Evolutionary conservation across 2,329 filamentous ascomycete genomes (phyloP).

Genomic region (Elsinoe necatrix): DNA sequence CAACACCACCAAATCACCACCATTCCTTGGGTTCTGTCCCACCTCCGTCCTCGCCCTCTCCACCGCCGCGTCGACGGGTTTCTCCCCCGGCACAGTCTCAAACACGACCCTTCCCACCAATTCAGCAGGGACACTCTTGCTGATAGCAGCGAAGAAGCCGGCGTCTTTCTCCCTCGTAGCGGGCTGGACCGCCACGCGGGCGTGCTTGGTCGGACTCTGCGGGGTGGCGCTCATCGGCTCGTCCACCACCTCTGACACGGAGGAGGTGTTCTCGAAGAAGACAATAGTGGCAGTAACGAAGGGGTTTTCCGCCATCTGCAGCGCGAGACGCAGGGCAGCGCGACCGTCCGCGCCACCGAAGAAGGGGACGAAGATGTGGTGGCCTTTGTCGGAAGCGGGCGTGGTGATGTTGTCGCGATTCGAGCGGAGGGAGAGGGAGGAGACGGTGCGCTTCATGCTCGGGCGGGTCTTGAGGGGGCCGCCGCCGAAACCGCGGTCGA

Average conservation of each 20-base stretch:
- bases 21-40: conserved; percentile 53
- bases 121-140: conserved; percentile 46
- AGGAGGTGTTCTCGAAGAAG: conserved; percentile 41
- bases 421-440: conserved; percentile 53
- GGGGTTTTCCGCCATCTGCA: conserved; percentile 74
- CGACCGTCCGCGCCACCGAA: conserved; percentile 77
- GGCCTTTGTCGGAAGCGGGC: conserved; percentile 58
- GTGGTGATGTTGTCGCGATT: conserved; percentile 47
- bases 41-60: conserved; percentile 51
- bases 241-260: conserved; percentile 13
- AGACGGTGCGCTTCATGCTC: conserved; percentile 42
- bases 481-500: conserved; percentile 62
- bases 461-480: conserved; percentile 28
- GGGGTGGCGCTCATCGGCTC: background rate
- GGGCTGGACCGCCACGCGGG: conserved; percentile 4
- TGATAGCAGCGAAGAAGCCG: conserved; percentile 50
- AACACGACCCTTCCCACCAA: conserved; percentile 53
- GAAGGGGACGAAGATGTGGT: conserved; percentile 82
- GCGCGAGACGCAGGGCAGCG: conserved; percentile 66
- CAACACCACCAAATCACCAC: conserved; percentile 62
- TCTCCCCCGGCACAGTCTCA: conserved; percentile 36
- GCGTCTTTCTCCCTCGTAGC: conserved; percentile 36
- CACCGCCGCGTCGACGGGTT: conserved; percentile 41
- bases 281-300: conserved; percentile 71
- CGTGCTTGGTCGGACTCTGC: background rate